Conservation (phyloP, 805 yeast genomes). For the Saccharomycopsis sp. region DNA sequence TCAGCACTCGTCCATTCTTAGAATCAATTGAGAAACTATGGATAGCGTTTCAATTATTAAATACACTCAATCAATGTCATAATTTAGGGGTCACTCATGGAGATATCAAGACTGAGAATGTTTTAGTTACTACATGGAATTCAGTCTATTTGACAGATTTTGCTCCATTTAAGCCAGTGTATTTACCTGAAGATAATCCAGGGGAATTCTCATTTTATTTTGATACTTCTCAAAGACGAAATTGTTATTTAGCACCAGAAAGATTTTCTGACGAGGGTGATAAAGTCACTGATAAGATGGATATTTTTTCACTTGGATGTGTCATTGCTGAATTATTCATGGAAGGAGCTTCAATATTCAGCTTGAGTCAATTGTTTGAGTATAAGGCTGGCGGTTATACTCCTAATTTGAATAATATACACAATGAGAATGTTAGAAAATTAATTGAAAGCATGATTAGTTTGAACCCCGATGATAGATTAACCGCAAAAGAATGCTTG, state of each 20-base stretch:
- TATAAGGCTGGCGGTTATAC: constrained; percentile 61
- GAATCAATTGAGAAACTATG: constrained; percentile 77
- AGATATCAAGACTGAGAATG: constrained; percentile 86
- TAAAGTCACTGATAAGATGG: constrained; percentile 45
- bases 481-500: constrained; percentile 48
- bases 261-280: constrained; percentile 43
- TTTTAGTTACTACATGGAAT: constrained; percentile 81
- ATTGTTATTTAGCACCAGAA: constrained; percentile 93
- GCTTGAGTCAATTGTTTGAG: constrained; percentile 79
- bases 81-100: constrained; percentile 65
- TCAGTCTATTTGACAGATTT: constrained; percentile 82
- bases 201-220: constrained; percentile 87
- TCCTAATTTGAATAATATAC: constrained; percentile 56
- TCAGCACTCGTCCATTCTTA: constrained; percentile 81
- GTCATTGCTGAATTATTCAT: constrained; percentile 81
- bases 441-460: constrained; percentile 59
- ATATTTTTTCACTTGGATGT: constrained; percentile 78
- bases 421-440: constrained; percentile 41
- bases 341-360: constrained; percentile 83
- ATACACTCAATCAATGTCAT: constrained; percentile 61
- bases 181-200: constrained; percentile 87
- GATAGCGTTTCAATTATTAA: constrained; percentile 72
- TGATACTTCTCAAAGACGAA: constrained; percentile 80
- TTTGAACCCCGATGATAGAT: constrained; percentile 55
- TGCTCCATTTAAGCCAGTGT: constrained; percentile 76